Conservation (phyloP, 169 alveolate genomes). For the Cryptosporidium viatorum region DNA sequence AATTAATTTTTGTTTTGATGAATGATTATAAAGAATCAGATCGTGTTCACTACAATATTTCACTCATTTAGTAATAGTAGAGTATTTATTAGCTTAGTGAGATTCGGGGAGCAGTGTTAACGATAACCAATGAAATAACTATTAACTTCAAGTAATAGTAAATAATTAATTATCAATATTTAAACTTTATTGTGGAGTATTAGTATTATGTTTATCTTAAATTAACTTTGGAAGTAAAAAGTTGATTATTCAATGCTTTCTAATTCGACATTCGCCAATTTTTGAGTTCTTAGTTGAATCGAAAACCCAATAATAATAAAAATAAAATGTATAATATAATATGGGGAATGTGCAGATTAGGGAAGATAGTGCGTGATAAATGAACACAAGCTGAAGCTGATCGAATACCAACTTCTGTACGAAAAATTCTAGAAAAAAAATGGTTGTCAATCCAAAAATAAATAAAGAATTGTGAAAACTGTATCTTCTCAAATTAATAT, state of each 20-base stretch:
- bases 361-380: constrained; percentile 42
- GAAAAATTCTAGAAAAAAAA: constrained; percentile 44
- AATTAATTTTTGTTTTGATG: no score
- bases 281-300: not conserved
- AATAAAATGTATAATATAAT: constrained; percentile 18
- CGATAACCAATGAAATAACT: not conserved
- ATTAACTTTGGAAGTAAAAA: no score
- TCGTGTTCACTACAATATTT: no score
- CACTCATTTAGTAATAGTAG: no score
- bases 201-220: no score
- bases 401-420: constrained; percentile 19
- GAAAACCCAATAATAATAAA: constrained; percentile 20
- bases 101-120: not conserved
- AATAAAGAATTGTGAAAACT: constrained; percentile 1
- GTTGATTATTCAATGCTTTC: no score
- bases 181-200: no score
- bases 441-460: not conserved
- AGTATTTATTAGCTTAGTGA: no score
- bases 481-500: not conserved
- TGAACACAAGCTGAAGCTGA: constrained; percentile 5
- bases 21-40: not conserved
- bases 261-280: not conserved
- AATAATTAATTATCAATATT: no score
- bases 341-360: constrained; percentile 27
- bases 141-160: no score